Base-by-base conservation (phyloP, 1,139 yeast genomes). In the Hemisphaericaspora xylanilytica region DNA sequence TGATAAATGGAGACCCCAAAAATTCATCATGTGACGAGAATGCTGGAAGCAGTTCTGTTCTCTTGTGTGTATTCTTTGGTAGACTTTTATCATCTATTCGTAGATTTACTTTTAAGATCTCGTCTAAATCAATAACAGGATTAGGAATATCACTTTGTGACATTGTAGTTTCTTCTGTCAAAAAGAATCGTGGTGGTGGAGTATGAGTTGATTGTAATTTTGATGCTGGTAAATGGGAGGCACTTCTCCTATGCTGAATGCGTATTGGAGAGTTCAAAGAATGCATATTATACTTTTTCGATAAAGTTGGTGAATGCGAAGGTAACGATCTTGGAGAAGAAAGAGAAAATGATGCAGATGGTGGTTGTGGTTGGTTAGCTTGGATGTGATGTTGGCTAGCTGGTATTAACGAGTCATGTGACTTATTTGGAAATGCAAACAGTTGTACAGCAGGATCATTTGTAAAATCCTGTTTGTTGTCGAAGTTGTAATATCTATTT, bases 71-170 rank as follows among this genome's bases (percentile, higher is more conserved):
- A 29, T 29, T 17, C 4, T 10, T 29, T n/a, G 26, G 10, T 43
- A 43, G 11, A 40, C 33, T 38, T 20, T 26, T 33, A 35, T 46
- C 57, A 6, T 64, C 62, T 16, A 63, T 59, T 40, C 66, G 67
- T 36, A 62, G 46, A 48, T 62, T 64, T 6, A 70, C 67, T 43
- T 71, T 72, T 13, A 76, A 59, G 11, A 81, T 80, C 40, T 78
- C 78, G 50, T 81, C 85, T 40, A 81, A 60, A 50, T 81, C 84
- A 28, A 81, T 81, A 24, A 78, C 69, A 3, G 85, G 83, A 48
- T 79, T 81, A 0, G 85, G 85, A 3, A 77, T 67, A 33, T 71
- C 70, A 28, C 65, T 63, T 34, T 52, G 52, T 42, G 57, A 59
- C 17, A 60, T 28, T 3, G 46, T 53, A 2, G 67, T 59, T 36